Conservation (phyloP, 1,284 basidiomycete species). For the Inonotus obliquus region DNA sequence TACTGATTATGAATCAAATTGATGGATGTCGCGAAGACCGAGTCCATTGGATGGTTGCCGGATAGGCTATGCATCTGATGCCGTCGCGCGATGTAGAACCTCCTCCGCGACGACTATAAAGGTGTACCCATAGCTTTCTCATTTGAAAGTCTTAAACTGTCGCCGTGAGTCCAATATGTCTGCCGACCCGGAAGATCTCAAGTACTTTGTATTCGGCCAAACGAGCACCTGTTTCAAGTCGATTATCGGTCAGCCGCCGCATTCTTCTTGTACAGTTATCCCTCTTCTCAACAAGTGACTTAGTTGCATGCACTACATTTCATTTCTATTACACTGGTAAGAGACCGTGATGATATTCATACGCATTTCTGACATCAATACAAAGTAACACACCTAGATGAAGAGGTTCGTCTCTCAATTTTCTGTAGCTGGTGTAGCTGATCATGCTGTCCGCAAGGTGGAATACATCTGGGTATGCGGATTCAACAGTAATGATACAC, state of each 20-base stretch:
- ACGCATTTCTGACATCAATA: neutral
- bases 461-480: constrained; percentile 12
- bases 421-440: neutral
- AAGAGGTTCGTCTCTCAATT: neutral
- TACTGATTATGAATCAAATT: too few relatives aligned
- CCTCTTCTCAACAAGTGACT: neutral
- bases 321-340: constrained; percentile 7
- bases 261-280: neutral
- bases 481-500: neutral
- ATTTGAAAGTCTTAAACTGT: neutral
- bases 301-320: neutral
- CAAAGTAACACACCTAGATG: neutral
- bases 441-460: neutral
- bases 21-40: too few relatives aligned
- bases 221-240: neutral
- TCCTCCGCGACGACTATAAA: neutral
- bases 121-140: neutral
- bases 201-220: neutral
- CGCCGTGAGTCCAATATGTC: neutral
- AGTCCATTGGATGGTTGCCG: too few relatives aligned
- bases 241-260: neutral
- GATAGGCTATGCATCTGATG: too few relatives aligned
- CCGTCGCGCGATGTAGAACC: too few relatives aligned
- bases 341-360: neutral
- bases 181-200: too few relatives aligned